Conservation (phyloP, 768 basidiomycete species). For the Thelephora ganbajun region DNA sequence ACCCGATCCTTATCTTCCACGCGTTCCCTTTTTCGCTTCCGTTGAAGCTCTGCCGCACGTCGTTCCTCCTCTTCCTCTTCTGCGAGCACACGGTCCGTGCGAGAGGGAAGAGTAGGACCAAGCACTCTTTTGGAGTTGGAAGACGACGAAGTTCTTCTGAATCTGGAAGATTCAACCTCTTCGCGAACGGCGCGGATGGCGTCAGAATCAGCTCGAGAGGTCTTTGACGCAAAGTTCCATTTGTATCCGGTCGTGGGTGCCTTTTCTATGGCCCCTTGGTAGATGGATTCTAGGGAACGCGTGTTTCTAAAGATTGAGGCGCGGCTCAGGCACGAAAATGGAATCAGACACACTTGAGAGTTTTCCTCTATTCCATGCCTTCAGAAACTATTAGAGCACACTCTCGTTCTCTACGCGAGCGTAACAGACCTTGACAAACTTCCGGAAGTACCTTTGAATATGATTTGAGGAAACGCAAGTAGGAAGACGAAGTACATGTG, state of each 20-base stretch:
- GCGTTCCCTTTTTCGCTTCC: constrained; percentile 56
- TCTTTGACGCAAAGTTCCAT: constrained; percentile 73
- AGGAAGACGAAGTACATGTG: constrained; percentile 13
- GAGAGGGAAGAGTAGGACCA: constrained; percentile 57
- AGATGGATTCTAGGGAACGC: not conserved
- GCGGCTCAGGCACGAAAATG: not conserved
- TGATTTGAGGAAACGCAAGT: constrained; percentile 10
- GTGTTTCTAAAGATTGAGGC: not conserved
- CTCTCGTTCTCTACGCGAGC: not conserved
- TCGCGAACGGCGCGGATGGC: constrained; percentile 46
- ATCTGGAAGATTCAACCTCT: constrained; percentile 37
- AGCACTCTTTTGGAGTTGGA: constrained; percentile 25
- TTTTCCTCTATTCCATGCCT: constrained; percentile 77
- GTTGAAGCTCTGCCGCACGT: constrained; percentile 33
- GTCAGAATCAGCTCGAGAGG: constrained; percentile 39
- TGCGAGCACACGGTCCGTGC: constrained; percentile 55
- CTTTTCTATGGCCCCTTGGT: not conserved
- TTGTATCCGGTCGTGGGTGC: constrained; percentile 69
- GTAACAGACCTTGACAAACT: constrained; percentile 65
- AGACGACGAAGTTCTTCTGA: constrained; percentile 12
- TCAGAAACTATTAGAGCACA: not conserved
- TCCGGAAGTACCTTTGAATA: constrained; percentile 67
- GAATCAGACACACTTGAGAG: constrained; percentile 36
- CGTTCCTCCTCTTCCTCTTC: constrained; percentile 46
- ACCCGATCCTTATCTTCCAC: constrained; percentile 51